Evolutionary conservation across 371 early-diverging fungal genomes (phyloP).

Genomic region (Rozella allomycis): DNA sequence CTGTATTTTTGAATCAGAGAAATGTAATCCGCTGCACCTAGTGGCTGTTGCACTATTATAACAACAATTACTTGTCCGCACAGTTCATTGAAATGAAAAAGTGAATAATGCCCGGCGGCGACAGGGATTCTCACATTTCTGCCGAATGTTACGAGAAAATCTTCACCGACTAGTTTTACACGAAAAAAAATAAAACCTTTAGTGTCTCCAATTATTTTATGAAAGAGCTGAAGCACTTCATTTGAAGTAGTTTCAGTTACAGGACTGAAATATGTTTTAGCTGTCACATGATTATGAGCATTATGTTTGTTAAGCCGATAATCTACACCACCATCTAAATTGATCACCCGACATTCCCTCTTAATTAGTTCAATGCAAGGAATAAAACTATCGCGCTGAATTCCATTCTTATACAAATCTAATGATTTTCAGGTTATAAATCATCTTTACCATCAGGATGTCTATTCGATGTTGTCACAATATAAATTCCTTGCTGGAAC

Average conservation of each 20-base stretch:
- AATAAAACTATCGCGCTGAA: slow-evolving; percentile 68
- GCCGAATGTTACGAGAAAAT: too few species aligned
- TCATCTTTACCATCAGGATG: slow-evolving; percentile 43
- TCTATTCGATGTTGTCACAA: slow-evolving; percentile 81
- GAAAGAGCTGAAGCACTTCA: slow-evolving; percentile 11
- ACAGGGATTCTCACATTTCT: slow-evolving; percentile 37
- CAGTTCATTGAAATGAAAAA: slow-evolving; percentile 50
- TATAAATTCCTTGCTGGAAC: slow-evolving; percentile 60
- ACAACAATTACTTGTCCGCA: slow-evolving; percentile 35
- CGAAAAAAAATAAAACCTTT: slow-evolving; percentile 38
- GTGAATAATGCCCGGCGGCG: slow-evolving; percentile 41
- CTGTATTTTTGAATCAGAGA: slow-evolving; percentile 45
- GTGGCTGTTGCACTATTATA: slow-evolving; percentile 11
- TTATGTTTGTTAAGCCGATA: slow-evolving; percentile 29
- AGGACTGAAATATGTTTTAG: slow-evolving; percentile 35
- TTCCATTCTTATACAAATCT: slow-evolving; percentile 81
- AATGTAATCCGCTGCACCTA: slow-evolving; percentile 75
- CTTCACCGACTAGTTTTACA: too few species aligned
- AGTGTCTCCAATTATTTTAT: slow-evolving; percentile 8
- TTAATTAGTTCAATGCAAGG: slow-evolving; percentile 74
- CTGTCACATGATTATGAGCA: slow-evolving; percentile 12
- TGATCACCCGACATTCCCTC: slow-evolving; percentile 47
- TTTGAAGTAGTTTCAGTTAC: slow-evolving; percentile 22
- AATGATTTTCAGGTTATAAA: background rate
- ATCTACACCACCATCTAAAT: slow-evolving; percentile 68